Percentiles rank a stretch among this genome's conserved stretches.
phyloP scores from a whole-genome alignment of 257 asterid genomes.

The Lantana camara region DNA sequence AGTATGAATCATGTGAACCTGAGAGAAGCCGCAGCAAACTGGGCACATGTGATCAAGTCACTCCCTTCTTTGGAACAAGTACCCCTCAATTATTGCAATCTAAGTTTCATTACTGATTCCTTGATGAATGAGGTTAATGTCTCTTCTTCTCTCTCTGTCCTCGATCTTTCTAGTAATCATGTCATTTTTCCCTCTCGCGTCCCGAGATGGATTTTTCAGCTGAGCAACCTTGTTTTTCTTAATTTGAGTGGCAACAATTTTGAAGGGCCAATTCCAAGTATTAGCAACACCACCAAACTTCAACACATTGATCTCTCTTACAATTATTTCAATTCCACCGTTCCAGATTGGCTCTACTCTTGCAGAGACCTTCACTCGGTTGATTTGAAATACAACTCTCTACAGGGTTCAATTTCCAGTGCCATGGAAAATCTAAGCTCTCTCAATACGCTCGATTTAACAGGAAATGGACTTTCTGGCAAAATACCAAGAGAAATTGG shows the following conservation, averaged over 20 bases:
- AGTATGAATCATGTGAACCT: too few species aligned
- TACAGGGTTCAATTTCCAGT: conserved; percentile 30
- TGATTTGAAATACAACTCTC: conserved; percentile 33
- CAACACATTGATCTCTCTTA: conserved; percentile 26
- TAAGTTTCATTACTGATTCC: neutral
- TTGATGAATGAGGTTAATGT: neutral
- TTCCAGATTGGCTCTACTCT: conserved; percentile 38
- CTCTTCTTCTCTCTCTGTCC: conserved; percentile 22
- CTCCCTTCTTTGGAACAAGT: conserved; percentile 32
- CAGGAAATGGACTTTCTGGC: conserved; percentile 27
- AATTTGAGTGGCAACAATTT: neutral
- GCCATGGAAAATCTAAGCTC: conserved; percentile 23
- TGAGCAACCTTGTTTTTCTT: conserved; percentile 30
- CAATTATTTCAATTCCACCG: conserved; percentile 26
- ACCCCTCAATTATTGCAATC: conserved; percentile 5
- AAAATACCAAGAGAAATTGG: conserved; percentile 18
- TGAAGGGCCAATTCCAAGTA: conserved; percentile 29
- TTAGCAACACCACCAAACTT: conserved; percentile 30
- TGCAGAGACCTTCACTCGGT: neutral
- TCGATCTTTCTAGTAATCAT: conserved; percentile 20
- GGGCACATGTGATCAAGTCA: conserved; percentile 26
- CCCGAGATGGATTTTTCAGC: conserved; percentile 37
- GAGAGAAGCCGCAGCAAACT: neutral
- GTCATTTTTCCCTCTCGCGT: neutral
- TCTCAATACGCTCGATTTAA: neutral